A percentile compares a stretch with the other conserved stretches of the same genome.
phyloP scores from a whole-genome alignment of 768 basidiomycete genomes.

The Rhizopogon sp. region DNA sequence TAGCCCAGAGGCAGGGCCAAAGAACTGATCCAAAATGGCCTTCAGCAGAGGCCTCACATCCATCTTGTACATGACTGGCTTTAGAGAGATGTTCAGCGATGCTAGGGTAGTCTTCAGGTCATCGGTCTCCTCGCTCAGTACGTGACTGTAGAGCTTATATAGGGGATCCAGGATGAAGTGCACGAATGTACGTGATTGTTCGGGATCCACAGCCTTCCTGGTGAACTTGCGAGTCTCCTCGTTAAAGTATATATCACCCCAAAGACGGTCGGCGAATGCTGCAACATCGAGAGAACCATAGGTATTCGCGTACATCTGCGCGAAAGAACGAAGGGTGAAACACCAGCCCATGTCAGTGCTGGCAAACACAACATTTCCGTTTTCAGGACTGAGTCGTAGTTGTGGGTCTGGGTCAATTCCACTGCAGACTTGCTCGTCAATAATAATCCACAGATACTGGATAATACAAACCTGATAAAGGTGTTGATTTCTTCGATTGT shows the following conservation, averaged over 20 bases:
- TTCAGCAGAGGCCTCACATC: conserved; percentile 94
- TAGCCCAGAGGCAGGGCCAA: conserved; percentile 83
- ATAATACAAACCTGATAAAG: conserved; percentile 71
- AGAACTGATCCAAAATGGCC: conserved; percentile 93
- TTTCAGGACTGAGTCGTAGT: conserved; percentile 86
- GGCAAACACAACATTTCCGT: conserved; percentile 95
- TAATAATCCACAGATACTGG: background rate
- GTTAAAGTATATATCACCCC: conserved; percentile 98
- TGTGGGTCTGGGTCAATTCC: conserved; percentile 86
- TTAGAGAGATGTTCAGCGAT: conserved; percentile 76
- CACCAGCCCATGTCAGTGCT: conserved; percentile 98
- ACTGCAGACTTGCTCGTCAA: conserved; percentile 29
- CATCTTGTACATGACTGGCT: conserved; percentile 97
- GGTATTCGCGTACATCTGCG: conserved; percentile 93
- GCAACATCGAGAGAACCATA: conserved; percentile 83
- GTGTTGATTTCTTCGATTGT: conserved; percentile 98
- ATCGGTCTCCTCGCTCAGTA: conserved; percentile 92
- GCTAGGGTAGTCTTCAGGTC: conserved; percentile 74
- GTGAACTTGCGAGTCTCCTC: conserved; percentile 82
- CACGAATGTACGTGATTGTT: conserved; percentile 81
- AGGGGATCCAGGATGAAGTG: conserved; percentile 95
- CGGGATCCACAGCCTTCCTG: conserved; percentile 76
- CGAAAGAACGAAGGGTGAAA: conserved; percentile 91
- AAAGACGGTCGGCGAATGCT: conserved; percentile 84
- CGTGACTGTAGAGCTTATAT: conserved; percentile 95